A percentile compares a stretch with the other conserved stretches of the same genome.
Conservation (phyloP, 805 yeast species). For the Candida montana region DNA sequence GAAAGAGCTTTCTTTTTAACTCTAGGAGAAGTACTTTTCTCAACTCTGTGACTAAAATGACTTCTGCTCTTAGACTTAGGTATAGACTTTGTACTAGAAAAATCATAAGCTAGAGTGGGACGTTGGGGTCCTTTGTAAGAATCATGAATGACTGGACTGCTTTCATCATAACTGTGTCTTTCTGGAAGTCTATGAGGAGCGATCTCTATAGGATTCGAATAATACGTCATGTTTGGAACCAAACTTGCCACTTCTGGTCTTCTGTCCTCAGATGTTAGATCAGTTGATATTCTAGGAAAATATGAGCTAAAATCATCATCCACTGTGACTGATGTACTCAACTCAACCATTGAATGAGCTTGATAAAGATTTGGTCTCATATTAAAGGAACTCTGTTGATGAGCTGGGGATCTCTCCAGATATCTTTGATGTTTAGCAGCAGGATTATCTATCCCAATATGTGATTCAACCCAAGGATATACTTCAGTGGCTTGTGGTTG, state of each 20-base stretch:
- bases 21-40: neutral
- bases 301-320: slow-evolving; percentile 1
- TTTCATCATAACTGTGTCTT: neutral
- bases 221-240: neutral
- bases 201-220: neutral
- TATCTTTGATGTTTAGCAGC: neutral
- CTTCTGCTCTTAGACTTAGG: neutral
- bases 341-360: neutral
- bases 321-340: neutral
- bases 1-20: neutral
- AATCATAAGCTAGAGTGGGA: no score
- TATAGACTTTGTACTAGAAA: no score
- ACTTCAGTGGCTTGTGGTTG: no score
- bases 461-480: no score
- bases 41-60: neutral
- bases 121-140: no score
- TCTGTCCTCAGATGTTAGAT: neutral
- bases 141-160: neutral
- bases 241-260: neutral
- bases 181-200: neutral
- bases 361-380: neutral
- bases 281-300: slow-evolving; percentile 5
- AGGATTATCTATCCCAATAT: no score
- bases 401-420: neutral
- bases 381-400: neutral